Conservation (phyloP, 2,329 filamentous ascomycete species). For the Trichoderma koningii region DNA sequence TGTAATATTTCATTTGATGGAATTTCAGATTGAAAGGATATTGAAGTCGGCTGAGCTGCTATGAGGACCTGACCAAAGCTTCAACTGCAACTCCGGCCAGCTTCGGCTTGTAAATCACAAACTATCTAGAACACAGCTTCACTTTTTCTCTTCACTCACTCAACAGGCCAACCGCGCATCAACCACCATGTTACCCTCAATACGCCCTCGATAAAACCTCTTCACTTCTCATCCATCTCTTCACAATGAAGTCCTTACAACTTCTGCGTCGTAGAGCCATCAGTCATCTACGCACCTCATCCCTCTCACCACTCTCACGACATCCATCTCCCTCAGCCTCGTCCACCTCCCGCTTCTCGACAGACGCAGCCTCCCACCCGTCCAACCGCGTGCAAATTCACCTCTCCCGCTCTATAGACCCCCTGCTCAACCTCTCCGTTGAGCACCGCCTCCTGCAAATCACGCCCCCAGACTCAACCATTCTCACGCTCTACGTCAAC, state of each 20-base stretch:
- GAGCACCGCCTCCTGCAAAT: constrained; percentile 86
- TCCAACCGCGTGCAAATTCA: constrained; percentile 65
- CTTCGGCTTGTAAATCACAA: background rate
- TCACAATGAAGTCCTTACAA: background rate
- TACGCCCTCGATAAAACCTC: background rate
- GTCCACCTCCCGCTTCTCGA: constrained; percentile 38
- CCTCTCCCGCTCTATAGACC: constrained; percentile 68
- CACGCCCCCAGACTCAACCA: constrained; percentile 67
- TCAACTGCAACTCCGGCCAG: background rate
- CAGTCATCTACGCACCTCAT: background rate
- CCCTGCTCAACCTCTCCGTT: constrained; percentile 88
- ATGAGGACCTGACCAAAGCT: background rate
- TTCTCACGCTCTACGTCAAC: constrained; percentile 90
- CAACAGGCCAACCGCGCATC: background rate
- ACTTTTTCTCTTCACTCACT: background rate
- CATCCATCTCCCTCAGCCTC: background rate
- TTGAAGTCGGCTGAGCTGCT: too few relatives aligned
- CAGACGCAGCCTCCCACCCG: constrained; percentile 45
- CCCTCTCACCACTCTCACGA: background rate
- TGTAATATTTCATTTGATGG: too few relatives aligned
- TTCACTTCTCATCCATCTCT: background rate
- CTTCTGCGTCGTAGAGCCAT: background rate
- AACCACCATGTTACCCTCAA: background rate
- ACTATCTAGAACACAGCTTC: background rate
- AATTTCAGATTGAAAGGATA: too few relatives aligned